A percentile compares a stretch with the other conserved stretches of the same genome.
phyloP scores from a whole-genome alignment of 768 basidiomycete species.

The Hirschioporus abietinus region DNA sequence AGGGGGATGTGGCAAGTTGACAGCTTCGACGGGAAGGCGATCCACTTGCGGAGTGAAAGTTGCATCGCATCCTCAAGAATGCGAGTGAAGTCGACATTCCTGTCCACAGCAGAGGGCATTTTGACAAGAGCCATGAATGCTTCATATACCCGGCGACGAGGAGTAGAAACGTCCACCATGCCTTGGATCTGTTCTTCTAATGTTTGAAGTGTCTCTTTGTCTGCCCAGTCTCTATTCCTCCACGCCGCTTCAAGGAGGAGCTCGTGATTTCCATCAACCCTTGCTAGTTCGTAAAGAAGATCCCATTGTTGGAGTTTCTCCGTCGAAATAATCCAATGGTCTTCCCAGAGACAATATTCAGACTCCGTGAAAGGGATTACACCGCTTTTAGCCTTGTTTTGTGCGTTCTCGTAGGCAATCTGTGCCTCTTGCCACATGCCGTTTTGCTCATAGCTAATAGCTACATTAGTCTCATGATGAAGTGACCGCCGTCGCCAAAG shows the following conservation, averaged over 20 bases:
- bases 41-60: constrained; percentile 93
- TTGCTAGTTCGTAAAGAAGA: constrained; percentile 83
- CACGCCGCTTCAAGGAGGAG: constrained; percentile 92
- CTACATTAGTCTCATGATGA: constrained; percentile 86
- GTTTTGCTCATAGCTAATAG: constrained; percentile 87
- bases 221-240: constrained; percentile 90
- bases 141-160: constrained; percentile 96
- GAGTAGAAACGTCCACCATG: constrained; percentile 84
- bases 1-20: constrained; percentile 92
- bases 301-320: constrained; percentile 99
- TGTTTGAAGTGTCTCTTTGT: constrained; percentile 55
- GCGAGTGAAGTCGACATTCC: constrained; percentile 82
- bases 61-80: constrained; percentile 96
- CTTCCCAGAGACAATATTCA: constrained; percentile 98
- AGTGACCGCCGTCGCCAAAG: constrained; percentile 87
- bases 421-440: constrained; percentile 97
- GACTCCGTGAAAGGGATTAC: constrained; percentile 86
- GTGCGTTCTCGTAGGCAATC: constrained; percentile 83
- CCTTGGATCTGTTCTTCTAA: constrained; percentile 78
- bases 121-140: constrained; percentile 89
- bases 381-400: constrained; percentile 76
- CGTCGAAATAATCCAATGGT: constrained; percentile 95
- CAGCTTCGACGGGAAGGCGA: constrained; percentile 76
- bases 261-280: constrained; percentile 86
- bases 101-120: constrained; percentile 72